Base-by-base conservation (phyloP, 208 protist species). In the Tritrichomonas foetus region DNA sequence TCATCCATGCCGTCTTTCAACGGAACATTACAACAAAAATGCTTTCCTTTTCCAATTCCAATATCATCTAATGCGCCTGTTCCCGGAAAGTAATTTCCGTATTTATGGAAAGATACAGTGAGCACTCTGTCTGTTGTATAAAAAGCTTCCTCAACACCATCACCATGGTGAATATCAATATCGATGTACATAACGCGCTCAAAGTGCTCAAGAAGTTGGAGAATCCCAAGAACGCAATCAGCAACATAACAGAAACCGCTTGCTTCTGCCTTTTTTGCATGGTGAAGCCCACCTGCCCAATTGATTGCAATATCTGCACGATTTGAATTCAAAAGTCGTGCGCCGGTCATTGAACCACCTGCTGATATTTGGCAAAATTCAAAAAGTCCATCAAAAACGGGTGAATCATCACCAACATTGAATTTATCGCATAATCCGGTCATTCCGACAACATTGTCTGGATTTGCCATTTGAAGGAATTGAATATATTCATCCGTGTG, bases 31-130 rank as follows among this genome's bases (percentile, higher is more conserved):
- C 98, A 66, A 14, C 96, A 93, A 93, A 98, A 98, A 82, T 98
- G 95, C 89, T 97, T 97, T 44, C 97, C 97, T 66, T 61, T 53
- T 22, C 95, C 93, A 16, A 92, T 94, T 55, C 97, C 97, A 64
- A 97, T 94, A 64, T 98, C 97, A 39, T 94, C 94, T 30, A 95
- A 50, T n/a, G 89, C 93, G n/a, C 96, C 97, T 0, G 96, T 97
- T 92, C 97, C 97, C 16, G 98, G 98, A 93, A 98, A 99, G 92
- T 97, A 98, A 22, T 69, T 41, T 27, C 97, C 97, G 95, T 97
- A 99, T 95, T 99, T 99, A 95, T 99, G 99, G 93, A 99, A 98
- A n/a, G 98, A 99, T 25, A 99, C 95, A 9, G 98, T 99, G 97
- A 99, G 98, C 27, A 99, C 99, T n/a, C 98, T 95, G 75, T 99